phyloP scores from a whole-genome alignment of 495 filamentous ascomycete genomes.

The Astrothelium macrocarpum region DNA sequence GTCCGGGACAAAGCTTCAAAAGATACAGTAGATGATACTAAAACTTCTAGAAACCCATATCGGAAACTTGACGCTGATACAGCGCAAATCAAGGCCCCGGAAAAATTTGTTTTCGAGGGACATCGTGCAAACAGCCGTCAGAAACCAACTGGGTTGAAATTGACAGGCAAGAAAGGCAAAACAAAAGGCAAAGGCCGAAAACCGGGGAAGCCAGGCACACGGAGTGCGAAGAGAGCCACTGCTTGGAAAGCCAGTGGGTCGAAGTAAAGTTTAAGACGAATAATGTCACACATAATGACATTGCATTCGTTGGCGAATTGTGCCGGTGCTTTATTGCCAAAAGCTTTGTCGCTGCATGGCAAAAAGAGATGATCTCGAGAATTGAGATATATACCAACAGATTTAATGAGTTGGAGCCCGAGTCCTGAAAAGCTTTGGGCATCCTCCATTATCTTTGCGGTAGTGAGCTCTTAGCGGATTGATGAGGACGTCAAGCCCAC shows the following conservation, averaged over 20 bases:
- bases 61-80: slow-evolving; percentile 23
- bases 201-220: slow-evolving; percentile 40
- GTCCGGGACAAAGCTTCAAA: slow-evolving; percentile 34
- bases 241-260: slow-evolving; percentile 40
- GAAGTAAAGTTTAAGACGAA: background rate
- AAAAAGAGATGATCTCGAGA: too few species aligned
- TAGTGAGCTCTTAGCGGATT: too few species aligned
- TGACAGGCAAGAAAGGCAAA: slow-evolving; percentile 42
- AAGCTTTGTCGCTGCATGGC: too few species aligned
- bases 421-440: too few species aligned
- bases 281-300: background rate
- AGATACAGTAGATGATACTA: slow-evolving; percentile 12
- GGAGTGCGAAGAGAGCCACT: slow-evolving; percentile 32
- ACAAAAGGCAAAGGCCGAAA: slow-evolving; percentile 52
- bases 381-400: too few species aligned
- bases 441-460: too few species aligned
- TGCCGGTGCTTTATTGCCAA: too few species aligned
- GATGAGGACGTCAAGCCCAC: background rate
- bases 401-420: too few species aligned
- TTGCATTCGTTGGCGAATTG: too few species aligned
- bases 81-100: slow-evolving; percentile 43
- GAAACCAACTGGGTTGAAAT: slow-evolving; percentile 42
- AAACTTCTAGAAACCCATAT: background rate
- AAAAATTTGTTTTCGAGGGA: slow-evolving; percentile 81
- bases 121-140: slow-evolving; percentile 63